phyloP scores from a whole-genome alignment of 768 basidiomycete genomes.

The Pleurotus pulmonarius region DNA sequence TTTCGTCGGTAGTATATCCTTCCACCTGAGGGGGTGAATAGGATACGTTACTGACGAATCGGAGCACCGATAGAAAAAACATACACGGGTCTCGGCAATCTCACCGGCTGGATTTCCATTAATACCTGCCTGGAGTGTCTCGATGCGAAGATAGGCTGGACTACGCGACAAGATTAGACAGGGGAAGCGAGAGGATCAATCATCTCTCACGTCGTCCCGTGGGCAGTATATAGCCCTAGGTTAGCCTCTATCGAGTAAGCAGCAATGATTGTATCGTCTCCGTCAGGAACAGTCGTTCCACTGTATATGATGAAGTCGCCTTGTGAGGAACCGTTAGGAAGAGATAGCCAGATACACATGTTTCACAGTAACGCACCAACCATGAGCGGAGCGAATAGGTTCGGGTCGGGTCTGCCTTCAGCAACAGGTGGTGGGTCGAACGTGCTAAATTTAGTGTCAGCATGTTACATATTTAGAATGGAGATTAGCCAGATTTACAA shows the following conservation, averaged over 20 bases:
- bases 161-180: background rate
- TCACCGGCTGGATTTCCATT: constrained; percentile 15
- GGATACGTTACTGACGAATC: background rate
- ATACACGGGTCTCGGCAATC: constrained; percentile 13
- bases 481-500: constrained; percentile 9
- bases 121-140: constrained; percentile 12
- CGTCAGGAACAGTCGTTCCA: constrained; percentile 12
- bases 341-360: constrained; percentile 1
- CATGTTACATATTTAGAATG: background rate
- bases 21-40: constrained; percentile 7
- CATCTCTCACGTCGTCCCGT: constrained; percentile 13
- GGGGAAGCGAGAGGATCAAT: background rate
- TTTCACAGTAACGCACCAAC: constrained; percentile 2
- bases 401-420: constrained; percentile 13
- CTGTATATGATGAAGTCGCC: constrained; percentile 19
- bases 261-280: constrained; percentile 9
- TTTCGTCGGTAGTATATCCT: constrained; percentile 14
- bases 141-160: constrained; percentile 13
- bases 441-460: constrained; percentile 10
- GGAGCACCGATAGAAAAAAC: background rate
- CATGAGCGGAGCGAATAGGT: constrained; percentile 13
- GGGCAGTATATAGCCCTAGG: constrained; percentile 14
- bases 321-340: background rate
- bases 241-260: constrained; percentile 16
- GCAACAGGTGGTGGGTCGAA: constrained; percentile 13